phyloP scores from a whole-genome alignment of 1,139 yeast species.

The Pneumocystis sp. region DNA sequence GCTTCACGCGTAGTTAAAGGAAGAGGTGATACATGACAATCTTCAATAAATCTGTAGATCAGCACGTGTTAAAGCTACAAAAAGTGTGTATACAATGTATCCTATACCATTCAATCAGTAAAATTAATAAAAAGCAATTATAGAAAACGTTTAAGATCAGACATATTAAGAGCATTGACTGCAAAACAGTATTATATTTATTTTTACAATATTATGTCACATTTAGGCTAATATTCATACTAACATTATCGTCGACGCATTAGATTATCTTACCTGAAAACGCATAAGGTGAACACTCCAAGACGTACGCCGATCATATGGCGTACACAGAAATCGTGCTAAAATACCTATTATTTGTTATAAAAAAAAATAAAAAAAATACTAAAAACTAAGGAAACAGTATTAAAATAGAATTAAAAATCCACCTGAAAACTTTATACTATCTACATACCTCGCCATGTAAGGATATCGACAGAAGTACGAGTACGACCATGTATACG shows the following conservation, averaged over 20 bases:
- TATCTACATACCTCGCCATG: constrained; percentile 28
- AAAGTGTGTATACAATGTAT: constrained; percentile 50
- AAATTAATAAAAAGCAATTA: neutral
- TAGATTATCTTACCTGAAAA: constrained; percentile 33
- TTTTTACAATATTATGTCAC: no score
- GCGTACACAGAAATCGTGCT: constrained; percentile 48
- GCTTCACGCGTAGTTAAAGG: constrained; percentile 19
- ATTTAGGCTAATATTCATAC: no score
- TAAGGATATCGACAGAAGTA: constrained; percentile 24
- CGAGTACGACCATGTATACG: constrained; percentile 19
- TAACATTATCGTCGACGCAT: neutral
- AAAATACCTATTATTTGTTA: constrained; percentile 65
- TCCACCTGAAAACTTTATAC: neutral
- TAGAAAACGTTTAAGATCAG: no score
- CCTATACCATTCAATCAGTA: constrained; percentile 20
- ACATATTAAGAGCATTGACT: no score
- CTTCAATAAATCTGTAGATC: constrained; percentile 21
- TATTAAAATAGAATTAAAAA: neutral
- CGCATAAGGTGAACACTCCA: constrained; percentile 46
- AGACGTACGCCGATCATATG: constrained; percentile 41
- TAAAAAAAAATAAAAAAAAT: constrained; percentile 35
- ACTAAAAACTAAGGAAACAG: neutral
- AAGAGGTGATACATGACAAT: constrained; percentile 11
- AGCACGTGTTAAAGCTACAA: no score
- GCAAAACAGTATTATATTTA: no score